Evolutionary conservation across 495 filamentous ascomycete species (phyloP), one percentile per base, ranked within the genome.

Genomic region (Neurospora sp.): DNA sequence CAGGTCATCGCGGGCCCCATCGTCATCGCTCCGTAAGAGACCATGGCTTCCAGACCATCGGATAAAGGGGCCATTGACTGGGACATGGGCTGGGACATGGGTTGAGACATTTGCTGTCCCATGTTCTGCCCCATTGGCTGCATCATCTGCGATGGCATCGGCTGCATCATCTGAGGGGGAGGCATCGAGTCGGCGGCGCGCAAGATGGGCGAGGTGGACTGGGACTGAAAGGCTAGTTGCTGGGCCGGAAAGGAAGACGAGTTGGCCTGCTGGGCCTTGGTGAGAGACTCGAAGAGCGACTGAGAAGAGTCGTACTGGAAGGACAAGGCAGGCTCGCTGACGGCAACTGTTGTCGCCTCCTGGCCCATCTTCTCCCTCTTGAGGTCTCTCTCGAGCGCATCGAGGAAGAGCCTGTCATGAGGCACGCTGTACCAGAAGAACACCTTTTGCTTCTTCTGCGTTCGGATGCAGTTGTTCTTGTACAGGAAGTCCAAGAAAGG

Each of bases 391-490:
- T 99, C 96, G 81, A 99, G 86, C 62, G 96, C 96, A 86, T 99
- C 96, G 72, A 98, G 90, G 84, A 99, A 99, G 45, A 99, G 90
- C 40, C 96, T 90, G 84, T 99, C 96, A 82, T 99, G 96, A 8
- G 96, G 96, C 71, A 99, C 96, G 84, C 94, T 97, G 83, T 99
- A 99, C 96, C 96, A 99, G 84, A 98, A 99, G 78, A 99, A 99
- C 76, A 99, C 96, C 86, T 99, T 99, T 80, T 99, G 96, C 88
- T 99, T 99, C 89, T 99, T 99, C 83, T 99, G 96, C 36, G 96
- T 99, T 76, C 96, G 89, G 78, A 99, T 99, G 88, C 96, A 99
- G 83, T 99, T 99, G 87, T 99, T 98, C 88, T 99, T 99, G 87
- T 98, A 99, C 70, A 99, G 87, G 84, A 98, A 99, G 81, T 99